phyloP scores from a whole-genome alignment of 176 grass and related monocot genomes.

The Poa annua region DNA sequence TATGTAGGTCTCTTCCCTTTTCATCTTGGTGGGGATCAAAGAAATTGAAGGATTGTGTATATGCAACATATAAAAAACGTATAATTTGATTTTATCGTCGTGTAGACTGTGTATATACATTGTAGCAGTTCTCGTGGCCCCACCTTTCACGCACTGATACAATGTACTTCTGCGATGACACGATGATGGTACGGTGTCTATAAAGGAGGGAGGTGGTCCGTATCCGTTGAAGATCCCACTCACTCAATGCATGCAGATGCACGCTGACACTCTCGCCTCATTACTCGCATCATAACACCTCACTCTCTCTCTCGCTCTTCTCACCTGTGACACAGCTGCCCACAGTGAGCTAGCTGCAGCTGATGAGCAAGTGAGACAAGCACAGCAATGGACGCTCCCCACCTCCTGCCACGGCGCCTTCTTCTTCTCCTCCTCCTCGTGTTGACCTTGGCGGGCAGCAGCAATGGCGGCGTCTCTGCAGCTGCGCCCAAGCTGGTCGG shows the following conservation, averaged over 20 bases:
- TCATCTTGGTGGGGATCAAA: too few species aligned
- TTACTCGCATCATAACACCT: constrained; percentile 35
- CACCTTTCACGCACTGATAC: not conserved
- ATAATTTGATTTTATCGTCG: too few species aligned
- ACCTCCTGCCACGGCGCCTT: constrained; percentile 39
- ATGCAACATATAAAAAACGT: too few species aligned
- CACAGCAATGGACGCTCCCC: constrained; percentile 35
- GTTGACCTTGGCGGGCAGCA: constrained; percentile 27
- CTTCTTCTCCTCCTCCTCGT: constrained; percentile 39
- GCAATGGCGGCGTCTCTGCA: constrained; percentile 19
- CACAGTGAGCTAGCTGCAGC: not conserved
- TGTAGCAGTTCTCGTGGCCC: too few species aligned
- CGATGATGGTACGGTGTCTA: constrained; percentile 2
- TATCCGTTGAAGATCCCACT: constrained; percentile 15
- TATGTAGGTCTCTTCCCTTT: too few species aligned
- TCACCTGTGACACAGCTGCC: not conserved
- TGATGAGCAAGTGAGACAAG: not conserved
- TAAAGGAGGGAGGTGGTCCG: constrained; percentile 16
- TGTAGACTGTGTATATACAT: too few species aligned
- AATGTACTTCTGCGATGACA: not conserved
- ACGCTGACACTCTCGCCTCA: constrained; percentile 46
- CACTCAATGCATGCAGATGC: constrained; percentile 37
- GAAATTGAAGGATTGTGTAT: too few species aligned
- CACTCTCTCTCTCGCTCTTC: not conserved
- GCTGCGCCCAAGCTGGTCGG: constrained; percentile 38